Percentiles rank a stretch among this genome's conserved stretches.
phyloP scores from a whole-genome alignment of 805 yeast species.

The Saturnispora ahearnii region DNA sequence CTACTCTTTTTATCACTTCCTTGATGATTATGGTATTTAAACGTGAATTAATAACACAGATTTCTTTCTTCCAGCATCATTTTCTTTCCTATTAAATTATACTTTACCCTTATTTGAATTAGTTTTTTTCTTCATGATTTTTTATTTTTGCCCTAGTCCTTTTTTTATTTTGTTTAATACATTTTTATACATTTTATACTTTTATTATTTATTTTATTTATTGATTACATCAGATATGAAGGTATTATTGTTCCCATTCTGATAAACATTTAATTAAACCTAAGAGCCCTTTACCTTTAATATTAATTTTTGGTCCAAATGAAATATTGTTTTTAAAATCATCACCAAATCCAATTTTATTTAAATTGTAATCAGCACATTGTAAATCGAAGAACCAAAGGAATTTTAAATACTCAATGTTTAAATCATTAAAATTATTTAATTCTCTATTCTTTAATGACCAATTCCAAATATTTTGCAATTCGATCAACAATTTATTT shows the following conservation, averaged over 20 bases:
- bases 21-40: neutral
- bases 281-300: conserved; percentile 2
- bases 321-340: neutral
- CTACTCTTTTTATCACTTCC: neutral
- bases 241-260: neutral
- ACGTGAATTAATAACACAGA: too few relatives aligned
- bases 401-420: neutral
- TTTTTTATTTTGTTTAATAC: neutral
- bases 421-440: neutral
- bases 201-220: neutral
- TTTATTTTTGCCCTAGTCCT: neutral
- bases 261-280: conserved; percentile 1
- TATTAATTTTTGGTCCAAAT: neutral
- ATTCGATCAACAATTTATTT: neutral
- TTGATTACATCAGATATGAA: neutral
- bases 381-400: conserved; percentile 1
- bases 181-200: neutral
- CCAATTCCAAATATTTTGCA: neutral
- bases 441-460: neutral
- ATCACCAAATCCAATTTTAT: conserved; percentile 3
- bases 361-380: neutral
- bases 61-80: neutral
- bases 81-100: neutral
- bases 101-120: neutral
- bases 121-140: neutral